A percentile compares a stretch with the other conserved stretches of the same genome.
These are phyloP conservation scores for Penicillium sumatraense DNA, from an alignment of 2,329 filamentous ascomycete species.

Conservation along the genomic window DNA sequence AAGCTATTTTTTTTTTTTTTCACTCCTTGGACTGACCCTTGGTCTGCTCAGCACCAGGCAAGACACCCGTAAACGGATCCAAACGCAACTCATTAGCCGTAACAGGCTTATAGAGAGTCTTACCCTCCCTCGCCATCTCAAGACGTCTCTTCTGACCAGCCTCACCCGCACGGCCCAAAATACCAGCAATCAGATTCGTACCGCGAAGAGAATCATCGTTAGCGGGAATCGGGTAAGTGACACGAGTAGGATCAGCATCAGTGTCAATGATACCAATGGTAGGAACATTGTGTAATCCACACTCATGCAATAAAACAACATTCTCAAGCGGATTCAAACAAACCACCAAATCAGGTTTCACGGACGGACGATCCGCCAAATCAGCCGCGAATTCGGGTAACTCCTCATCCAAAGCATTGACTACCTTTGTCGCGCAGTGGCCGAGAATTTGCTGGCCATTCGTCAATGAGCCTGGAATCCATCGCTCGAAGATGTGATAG, in stretches of 20 bases:
- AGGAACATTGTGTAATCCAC: constrained; percentile 82
- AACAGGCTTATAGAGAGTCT: constrained; percentile 59
- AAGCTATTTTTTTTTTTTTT: background rate
- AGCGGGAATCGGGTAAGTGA: constrained; percentile 94
- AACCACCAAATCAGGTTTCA: constrained; percentile 88
- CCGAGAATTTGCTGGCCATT: constrained; percentile 90
- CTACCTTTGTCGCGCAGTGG: constrained; percentile 70
- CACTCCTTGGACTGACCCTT: too few relatives aligned
- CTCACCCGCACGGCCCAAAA: constrained; percentile 83
- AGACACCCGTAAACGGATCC: constrained; percentile 29
- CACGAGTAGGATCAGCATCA: constrained; percentile 87
- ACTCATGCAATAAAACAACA: constrained; percentile 87
- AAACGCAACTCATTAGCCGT: constrained; percentile 27
- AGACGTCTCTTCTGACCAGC: constrained; percentile 72
- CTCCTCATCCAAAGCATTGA: constrained; percentile 74
- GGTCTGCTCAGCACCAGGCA: constrained; percentile 15
- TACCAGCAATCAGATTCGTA: constrained; percentile 79
- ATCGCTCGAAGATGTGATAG: constrained; percentile 90
- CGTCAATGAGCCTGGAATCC: constrained; percentile 89
- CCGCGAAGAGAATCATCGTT: constrained; percentile 95
- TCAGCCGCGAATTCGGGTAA: constrained; percentile 68
- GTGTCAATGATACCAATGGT: constrained; percentile 96
- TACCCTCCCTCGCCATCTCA: constrained; percentile 63
- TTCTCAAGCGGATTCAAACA: constrained; percentile 94
- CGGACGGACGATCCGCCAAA: constrained; percentile 64